Evolutionary conservation across 371 early-diverging fungal species (phyloP), one percentile per base, ranked within the genome.

Genomic region (Dichotomocladium elegans): DNA sequence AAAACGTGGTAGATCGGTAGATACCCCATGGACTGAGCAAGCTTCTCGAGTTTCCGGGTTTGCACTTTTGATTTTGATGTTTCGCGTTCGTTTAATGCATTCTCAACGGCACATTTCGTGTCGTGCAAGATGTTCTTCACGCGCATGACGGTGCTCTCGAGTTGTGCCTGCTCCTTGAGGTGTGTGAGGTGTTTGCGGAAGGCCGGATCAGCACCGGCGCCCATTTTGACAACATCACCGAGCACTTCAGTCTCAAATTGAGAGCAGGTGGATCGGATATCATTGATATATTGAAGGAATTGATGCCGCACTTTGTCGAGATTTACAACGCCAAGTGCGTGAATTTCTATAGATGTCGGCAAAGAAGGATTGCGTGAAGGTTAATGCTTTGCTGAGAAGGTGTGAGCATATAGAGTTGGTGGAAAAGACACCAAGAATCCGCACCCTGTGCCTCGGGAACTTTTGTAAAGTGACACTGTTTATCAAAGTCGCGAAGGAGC

Each of bases 231-330:
- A 7, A 80, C 78, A 58, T 82, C 81, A n/a, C 78, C 77, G 17
- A 82, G 52, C 0, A 80, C 81, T 53, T 80, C 81, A 7, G 74
- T 74, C 42, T 80, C 81, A 43, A 82, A 82, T 33, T 80, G 79
- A 9, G 78, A 72, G 30, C 83, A 80, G 15, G 78, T 67, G 14
- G 78, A 67, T 22, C 83, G 79, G 40, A 82, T 77, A 3, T 63
- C 61, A 11, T 74, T 72, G 35, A 80, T 78, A 37, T 72, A 69
- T 29, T 76, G 64, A 30, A 68, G 59, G 53, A 76, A 82, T 17
- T 82, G 74, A 43, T 70, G 60, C 11, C 80, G 74, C 25, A 60
- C 60, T 30, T 64, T 62, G 25, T 77, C 75, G 0, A 82, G 53
- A 45, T 80, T 79, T 8, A 79, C 76, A 17, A 75, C 69, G 3